Base-by-base conservation (phyloP, 495 filamentous ascomycete species). In the Penicillium goetzii region DNA sequence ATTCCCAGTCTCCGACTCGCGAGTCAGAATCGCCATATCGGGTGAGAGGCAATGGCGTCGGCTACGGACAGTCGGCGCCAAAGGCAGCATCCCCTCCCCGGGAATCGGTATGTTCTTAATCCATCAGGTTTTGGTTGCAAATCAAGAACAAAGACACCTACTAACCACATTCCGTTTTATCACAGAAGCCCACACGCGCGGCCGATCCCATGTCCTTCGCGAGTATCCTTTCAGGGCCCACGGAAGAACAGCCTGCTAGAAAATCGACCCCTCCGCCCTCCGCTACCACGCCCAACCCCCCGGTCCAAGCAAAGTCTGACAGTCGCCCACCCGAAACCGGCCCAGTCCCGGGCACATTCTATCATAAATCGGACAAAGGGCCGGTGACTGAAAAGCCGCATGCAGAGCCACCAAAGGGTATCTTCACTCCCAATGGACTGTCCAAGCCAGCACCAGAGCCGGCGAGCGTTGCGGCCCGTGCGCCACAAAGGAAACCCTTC, bases 181-280 rank as follows among this genome's bases (percentile, higher is more conserved):
- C 43, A 58, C 64, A 90, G 83, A 90, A 84, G 55, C 81, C 86
- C 34, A 81, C 86, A 58, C 85, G 90, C 64, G 85, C 88, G 56
- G 86, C 88, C 21, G 89, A 93, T 75, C 90, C 92, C 15, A 97
- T 97, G 92, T 92, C 91, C 3, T 92, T 97, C 66, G 92, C 91
- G 34, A 95, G 90, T 71, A 96, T 97, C 59, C 85, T 97, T 38
- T 93, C 92, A 2, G 88, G 83, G 61, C 84, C 90, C 26, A 76
- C 81, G 19, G 75, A 81, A 70, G 90, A 92, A 49, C 83, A 86
- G 30, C 81, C 84, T 63, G 81, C 84, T 2, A 74, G 72, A 67
- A 78, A 77, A 49, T 72, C 73, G 45, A 77, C 80, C 49, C 65
- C 65, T 26, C 70, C 65, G 45, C 61, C 71, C 26, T 52, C 68